phyloP scores from a whole-genome alignment of 768 basidiomycete genomes.

The Tricholomella constricta region DNA sequence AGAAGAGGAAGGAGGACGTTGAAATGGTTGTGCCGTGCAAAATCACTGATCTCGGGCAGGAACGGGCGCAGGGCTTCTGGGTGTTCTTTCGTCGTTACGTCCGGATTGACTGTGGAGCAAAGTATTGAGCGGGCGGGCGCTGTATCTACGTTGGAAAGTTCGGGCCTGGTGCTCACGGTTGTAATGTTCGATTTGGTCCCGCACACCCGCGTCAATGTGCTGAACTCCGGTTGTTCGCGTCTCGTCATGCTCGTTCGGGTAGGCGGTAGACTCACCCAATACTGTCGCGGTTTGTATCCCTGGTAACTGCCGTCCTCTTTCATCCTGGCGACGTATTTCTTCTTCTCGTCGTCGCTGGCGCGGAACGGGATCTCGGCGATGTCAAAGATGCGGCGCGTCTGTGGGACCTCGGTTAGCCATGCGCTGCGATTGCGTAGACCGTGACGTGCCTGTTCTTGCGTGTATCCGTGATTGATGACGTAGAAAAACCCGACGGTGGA shows the following conservation, averaged over 20 bases:
- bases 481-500: constrained; percentile 36
- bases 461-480: too few species aligned
- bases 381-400: constrained; percentile 47
- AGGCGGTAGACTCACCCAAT: constrained; percentile 15
- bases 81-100: constrained; percentile 34
- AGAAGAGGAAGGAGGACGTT: constrained; percentile 38
- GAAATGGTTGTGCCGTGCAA: constrained; percentile 37
- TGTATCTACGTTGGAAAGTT: too few species aligned
- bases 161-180: constrained; percentile 43
- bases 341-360: constrained; percentile 41
- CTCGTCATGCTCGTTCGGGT: too few species aligned
- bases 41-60: constrained; percentile 36
- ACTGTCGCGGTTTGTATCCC: constrained; percentile 31
- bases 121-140: too few species aligned
- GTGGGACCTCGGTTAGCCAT: not conserved
- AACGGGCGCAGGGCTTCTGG: constrained; percentile 39
- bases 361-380: constrained; percentile 46
- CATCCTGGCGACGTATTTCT: constrained; percentile 32
- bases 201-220: constrained; percentile 64
- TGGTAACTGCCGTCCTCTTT: constrained; percentile 46
- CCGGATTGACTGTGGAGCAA: constrained; percentile 39
- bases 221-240: too few species aligned
- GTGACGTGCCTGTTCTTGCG: constrained; percentile 38
- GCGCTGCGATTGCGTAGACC: constrained; percentile 7
- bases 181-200: constrained; percentile 65